Percentiles rank a stretch among this genome's conserved stretches.
phyloP scores from a whole-genome alignment of 2,329 filamentous ascomycete genomes.

The Didymosphaeria variabile region DNA sequence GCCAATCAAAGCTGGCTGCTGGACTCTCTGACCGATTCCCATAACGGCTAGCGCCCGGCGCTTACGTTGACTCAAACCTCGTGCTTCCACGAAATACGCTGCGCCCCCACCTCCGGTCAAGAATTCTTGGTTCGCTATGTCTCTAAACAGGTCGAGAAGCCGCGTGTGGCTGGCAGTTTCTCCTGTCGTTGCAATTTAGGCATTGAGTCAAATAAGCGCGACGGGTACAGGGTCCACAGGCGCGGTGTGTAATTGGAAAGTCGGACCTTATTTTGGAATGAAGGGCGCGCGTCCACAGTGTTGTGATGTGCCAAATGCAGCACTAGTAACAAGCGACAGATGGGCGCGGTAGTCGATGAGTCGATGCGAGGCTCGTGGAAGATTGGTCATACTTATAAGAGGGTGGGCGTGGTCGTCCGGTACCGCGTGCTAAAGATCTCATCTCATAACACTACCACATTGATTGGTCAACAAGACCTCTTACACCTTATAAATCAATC shows the following conservation, averaged over 20 bases:
- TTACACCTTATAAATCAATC: not conserved
- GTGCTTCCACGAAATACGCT: not conserved
- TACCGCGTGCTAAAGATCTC: conserved; percentile 1
- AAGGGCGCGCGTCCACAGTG: conserved; percentile 4
- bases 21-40: not conserved
- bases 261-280: not conserved
- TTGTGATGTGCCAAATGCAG: not conserved
- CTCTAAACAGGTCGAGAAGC: not conserved
- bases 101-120: not conserved
- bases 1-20: too few species aligned
- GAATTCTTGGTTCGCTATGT: not conserved
- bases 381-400: conserved; percentile 7
- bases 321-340: not conserved
- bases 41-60: not conserved
- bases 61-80: conserved; percentile 4
- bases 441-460: not conserved
- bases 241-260: conserved; percentile 2
- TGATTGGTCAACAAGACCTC: not conserved
- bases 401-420: not conserved
- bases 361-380: not conserved
- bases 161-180: not conserved
- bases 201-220: not conserved
- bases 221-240: not conserved
- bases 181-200: not conserved
- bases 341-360: not conserved